Evolutionary conservation across 176 grass and related monocot genomes (phyloP).

Genomic region (Leersia perrieri): DNA sequence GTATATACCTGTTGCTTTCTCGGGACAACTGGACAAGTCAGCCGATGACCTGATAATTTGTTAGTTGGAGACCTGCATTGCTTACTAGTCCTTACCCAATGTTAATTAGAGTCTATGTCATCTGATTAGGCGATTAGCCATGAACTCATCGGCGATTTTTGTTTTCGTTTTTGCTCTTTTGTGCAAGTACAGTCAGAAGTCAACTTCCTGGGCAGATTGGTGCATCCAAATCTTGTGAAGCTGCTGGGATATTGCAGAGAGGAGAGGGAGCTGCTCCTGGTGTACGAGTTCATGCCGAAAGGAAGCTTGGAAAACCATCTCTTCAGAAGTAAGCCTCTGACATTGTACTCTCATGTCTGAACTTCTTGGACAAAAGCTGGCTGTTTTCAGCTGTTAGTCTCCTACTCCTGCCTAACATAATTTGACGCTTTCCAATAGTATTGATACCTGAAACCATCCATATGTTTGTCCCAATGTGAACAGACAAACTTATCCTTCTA

Average conservation of each 20-base stretch:
- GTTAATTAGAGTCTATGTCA: neutral
- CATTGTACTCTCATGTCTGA: neutral
- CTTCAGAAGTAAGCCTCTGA: constrained; percentile 58
- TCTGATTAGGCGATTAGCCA: constrained; percentile 1
- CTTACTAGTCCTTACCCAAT: constrained; percentile 10
- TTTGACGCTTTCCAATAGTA: neutral
- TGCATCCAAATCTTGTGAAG: constrained; percentile 85
- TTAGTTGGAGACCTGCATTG: neutral
- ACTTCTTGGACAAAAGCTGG: neutral
- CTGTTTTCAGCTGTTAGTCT: neutral
- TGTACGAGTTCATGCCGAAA: constrained; percentile 91
- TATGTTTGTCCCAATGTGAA: neutral
- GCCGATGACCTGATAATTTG: neutral
- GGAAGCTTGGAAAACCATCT: constrained; percentile 92
- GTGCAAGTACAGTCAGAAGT: constrained; percentile 66
- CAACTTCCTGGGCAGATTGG: constrained; percentile 76
- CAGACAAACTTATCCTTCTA: neutral
- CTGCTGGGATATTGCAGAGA: constrained; percentile 90
- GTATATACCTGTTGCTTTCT: neutral
- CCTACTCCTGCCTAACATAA: neutral
- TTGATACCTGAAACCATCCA: neutral
- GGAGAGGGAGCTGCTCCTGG: constrained; percentile 78
- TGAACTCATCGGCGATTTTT: neutral
- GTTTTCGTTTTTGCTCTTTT: neutral
- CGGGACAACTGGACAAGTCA: constrained; percentile 6